These are phyloP conservation scores for Fusarium annulatum DNA, from an alignment of 2,329 filamentous ascomycete genomes.

Conservation along the genomic window DNA sequence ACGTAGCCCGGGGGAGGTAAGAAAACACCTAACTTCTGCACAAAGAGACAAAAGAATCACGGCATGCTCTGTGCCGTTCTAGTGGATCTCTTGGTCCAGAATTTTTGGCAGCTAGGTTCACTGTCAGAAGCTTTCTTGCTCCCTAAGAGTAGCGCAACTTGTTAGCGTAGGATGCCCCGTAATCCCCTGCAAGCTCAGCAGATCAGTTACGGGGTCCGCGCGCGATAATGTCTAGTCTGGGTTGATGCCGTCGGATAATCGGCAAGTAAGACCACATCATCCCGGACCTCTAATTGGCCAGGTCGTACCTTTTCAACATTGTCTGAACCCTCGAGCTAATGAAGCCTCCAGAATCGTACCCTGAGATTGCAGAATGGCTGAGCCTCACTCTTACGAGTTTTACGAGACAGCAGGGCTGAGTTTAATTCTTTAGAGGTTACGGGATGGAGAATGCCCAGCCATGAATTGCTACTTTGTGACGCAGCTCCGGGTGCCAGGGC, in stretches of 20 bases:
- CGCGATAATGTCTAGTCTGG: neutral
- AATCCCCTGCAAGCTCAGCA: neutral
- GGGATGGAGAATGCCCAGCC: neutral
- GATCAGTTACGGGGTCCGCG: neutral
- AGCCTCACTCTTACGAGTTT: neutral
- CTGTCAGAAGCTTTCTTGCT: neutral
- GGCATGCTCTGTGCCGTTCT: fast-evolving
- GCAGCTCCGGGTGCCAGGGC: neutral
- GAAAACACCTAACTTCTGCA: neutral
- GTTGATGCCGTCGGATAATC: neutral
- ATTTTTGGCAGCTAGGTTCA: neutral
- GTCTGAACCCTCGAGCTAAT: neutral
- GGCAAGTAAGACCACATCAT: neutral
- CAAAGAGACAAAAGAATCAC: fast-evolving
- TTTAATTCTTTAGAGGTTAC: neutral
- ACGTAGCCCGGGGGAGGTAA: neutral
- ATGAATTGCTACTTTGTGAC: neutral
- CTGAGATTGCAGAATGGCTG: neutral
- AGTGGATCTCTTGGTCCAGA: fast-evolving
- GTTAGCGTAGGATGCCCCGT: neutral
- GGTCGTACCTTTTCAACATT: neutral
- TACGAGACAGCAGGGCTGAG: neutral
- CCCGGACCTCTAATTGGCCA: neutral
- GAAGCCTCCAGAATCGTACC: neutral
- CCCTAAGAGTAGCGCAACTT: fast-evolving